Conservation (phyloP, 1,139 yeast genomes). For the Saccharomyces hybrid region DNA sequence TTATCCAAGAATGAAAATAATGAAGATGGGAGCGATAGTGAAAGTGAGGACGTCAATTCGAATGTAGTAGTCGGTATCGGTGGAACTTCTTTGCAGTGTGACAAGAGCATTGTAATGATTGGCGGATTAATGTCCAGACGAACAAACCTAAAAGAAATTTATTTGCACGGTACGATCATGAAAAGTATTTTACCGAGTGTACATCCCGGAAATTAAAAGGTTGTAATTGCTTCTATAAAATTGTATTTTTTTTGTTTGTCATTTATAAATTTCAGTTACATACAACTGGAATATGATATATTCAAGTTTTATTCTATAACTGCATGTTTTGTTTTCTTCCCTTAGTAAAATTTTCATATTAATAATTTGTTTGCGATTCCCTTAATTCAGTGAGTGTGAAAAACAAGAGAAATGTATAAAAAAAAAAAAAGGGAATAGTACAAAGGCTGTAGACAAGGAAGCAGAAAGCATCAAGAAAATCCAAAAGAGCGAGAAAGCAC, state of each 20-base stretch:
- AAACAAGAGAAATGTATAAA: background rate
- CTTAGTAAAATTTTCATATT: background rate
- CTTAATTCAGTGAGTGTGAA: background rate
- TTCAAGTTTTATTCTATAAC: background rate
- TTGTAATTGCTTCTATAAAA: background rate
- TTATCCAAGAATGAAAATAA: background rate
- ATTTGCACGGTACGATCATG: constrained; percentile 22
- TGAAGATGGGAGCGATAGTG: background rate
- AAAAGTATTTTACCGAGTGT: constrained; percentile 23
- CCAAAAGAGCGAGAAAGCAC: background rate
- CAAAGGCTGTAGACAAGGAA: background rate
- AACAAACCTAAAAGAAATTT: constrained; percentile 9
- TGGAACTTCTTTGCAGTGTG: constrained; percentile 15
- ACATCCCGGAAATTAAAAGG: constrained; percentile 11
- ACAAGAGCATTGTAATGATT: constrained; percentile 20
- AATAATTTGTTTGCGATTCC: background rate
- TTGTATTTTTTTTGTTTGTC: background rate
- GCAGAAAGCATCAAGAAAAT: too few relatives aligned
- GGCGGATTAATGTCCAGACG: constrained; percentile 21
- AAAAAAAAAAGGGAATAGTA: background rate
- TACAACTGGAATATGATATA: background rate
- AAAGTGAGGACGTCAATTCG: background rate
- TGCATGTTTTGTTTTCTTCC: background rate
- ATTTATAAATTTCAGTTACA: background rate
- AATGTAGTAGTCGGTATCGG: constrained; percentile 12